Percentiles rank a stretch among this genome's conserved stretches.
phyloP scores from a whole-genome alignment of 805 yeast genomes.

The Candida krabiensis region DNA sequence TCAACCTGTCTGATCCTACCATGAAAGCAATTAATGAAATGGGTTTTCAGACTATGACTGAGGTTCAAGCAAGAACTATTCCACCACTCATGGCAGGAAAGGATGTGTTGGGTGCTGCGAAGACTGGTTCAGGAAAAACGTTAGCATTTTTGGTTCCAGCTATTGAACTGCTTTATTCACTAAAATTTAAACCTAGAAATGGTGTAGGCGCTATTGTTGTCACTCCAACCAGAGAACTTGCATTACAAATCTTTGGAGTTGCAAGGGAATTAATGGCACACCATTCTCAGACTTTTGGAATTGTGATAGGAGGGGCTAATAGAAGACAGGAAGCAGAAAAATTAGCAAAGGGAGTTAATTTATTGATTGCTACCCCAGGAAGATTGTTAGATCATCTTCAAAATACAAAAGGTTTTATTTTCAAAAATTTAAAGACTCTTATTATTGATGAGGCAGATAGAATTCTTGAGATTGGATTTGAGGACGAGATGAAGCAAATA shows the following conservation, averaged over 20 bases:
- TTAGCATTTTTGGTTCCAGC: constrained; percentile 96
- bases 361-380: constrained; percentile 96
- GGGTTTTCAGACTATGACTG: constrained; percentile 93
- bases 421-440: constrained; percentile 90
- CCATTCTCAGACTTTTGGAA: constrained; percentile 93
- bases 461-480: constrained; percentile 96
- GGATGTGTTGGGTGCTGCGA: constrained; percentile 99
- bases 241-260: constrained; percentile 96
- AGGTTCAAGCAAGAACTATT: constrained; percentile 92
- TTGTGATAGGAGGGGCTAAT: constrained; percentile 98
- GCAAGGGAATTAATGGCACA: constrained; percentile 89
- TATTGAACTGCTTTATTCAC: constrained; percentile 82
- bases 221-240: constrained; percentile 97
- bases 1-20: constrained; percentile 79
- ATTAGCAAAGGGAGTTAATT: constrained; percentile 87
- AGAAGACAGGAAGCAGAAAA: constrained; percentile 97
- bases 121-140: constrained; percentile 98
- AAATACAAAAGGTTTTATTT: constrained; percentile 90
- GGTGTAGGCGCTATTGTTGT: constrained; percentile 97
- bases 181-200: constrained; percentile 94
- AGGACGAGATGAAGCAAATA: constrained; percentile 98
- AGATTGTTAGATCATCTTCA: constrained; percentile 94
- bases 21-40: constrained; percentile 75
- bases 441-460: constrained; percentile 98
- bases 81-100: constrained; percentile 96